A percentile compares a stretch with the other conserved stretches of the same genome.
Evolutionary conservation across 306 rosid species (phyloP).

Genomic region (Herpetospermum pedunculosum): DNA sequence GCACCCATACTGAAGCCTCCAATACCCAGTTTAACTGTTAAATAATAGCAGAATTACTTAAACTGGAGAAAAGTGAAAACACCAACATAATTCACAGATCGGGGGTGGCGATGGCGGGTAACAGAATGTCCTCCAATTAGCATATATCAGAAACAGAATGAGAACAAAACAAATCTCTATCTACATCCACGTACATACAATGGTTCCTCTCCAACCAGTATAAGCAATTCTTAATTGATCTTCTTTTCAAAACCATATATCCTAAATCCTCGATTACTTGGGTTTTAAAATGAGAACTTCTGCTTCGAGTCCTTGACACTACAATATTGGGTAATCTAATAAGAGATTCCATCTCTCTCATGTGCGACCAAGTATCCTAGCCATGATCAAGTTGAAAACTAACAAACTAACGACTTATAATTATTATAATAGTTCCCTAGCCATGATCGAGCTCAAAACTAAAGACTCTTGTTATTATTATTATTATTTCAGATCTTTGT

Average conservation of each 20-base stretch:
- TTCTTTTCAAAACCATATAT: neutral
- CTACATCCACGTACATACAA: neutral
- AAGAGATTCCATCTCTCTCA: neutral
- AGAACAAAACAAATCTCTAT: neutral
- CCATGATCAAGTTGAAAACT: neutral
- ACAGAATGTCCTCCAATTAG: neutral
- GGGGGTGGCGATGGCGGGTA: neutral
- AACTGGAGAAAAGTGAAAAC: neutral
- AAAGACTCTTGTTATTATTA: neutral
- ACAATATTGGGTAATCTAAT: neutral
- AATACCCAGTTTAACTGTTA: conserved; percentile 75
- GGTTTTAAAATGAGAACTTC: neutral
- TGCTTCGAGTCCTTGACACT: neutral
- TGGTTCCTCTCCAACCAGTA: neutral
- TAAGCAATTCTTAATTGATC: neutral
- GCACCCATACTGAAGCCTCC: conserved; percentile 99
- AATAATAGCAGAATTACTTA: neutral
- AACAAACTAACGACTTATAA: too few relatives aligned
- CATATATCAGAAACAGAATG: neutral
- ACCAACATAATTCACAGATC: too few relatives aligned
- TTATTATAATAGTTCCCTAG: neutral
- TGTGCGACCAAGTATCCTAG: neutral
- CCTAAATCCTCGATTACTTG: neutral
- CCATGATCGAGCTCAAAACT: neutral
- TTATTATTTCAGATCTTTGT: neutral